Base-by-base conservation (phyloP, 2,329 filamentous ascomycete species). In the Gyromitra esculenta region DNA sequence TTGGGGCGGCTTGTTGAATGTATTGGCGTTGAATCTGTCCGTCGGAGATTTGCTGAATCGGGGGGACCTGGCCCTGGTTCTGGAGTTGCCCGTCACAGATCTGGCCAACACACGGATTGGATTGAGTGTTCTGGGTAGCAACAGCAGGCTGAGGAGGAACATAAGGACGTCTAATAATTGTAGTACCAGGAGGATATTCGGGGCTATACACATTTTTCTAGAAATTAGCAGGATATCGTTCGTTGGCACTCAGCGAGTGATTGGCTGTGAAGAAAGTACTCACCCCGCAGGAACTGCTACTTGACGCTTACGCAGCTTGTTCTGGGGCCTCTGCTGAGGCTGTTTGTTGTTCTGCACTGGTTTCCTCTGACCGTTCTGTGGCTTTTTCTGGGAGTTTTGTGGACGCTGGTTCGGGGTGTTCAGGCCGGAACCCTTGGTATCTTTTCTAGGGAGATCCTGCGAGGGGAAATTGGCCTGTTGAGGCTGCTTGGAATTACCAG, bases 131-230 rank as follows among this genome's bases (percentile, higher is more conserved):
- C 15, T 35, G 50, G 63, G 21, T 64, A 21, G 59, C 8, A 11
- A 37, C 31, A 13, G 60, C 43, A 37, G 57, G 35, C 11, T 62
- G 59, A 11, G 63, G 52, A 13, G 62, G 39, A 2, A 67, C 39
- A 57, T 56, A 60, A 39, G 70, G 65, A 41, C 70, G 69, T 15
- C 45, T 75, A 21, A 65, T 70, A 8, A 77, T 77, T 4, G 25
- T 77, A n/a, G 75, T 75, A 13, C 75, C 75, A 7, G 75, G 75
- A 8, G 75, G 75, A 13, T 77, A 77, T 57, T 50, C 59, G 5
- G 75, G 75, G 50, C 75, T 77, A 60, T 54, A 41, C 18, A 1
- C 9, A 60, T 13, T 4, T 31, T 37, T 70, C 41, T 64, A 7
- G 48, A 59, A 8, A 45, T 77, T 43, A 75, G 54, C 41, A 67